A percentile compares a stretch with the other conserved stretches of the same genome.
Evolutionary conservation across 345 rosid genomes (phyloP).

Genomic region (Eucalyptus guilfoylei): DNA sequence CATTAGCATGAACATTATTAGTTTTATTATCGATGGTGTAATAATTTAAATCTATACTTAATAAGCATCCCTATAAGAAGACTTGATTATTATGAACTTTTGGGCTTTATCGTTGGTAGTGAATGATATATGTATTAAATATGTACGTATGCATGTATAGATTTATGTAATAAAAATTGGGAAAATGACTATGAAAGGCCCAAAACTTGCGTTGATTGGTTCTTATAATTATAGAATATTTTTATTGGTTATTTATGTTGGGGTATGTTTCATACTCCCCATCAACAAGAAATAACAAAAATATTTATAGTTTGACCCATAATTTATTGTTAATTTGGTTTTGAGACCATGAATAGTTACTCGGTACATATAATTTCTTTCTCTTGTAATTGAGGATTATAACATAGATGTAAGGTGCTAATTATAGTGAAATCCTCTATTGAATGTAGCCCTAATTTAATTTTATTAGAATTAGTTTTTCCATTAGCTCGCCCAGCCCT

Average conservation of each 20-base stretch:
- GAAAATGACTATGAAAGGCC: background rate
- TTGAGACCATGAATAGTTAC: no score
- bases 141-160: background rate
- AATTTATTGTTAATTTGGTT: no score
- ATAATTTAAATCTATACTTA: background rate
- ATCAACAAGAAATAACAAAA: no score
- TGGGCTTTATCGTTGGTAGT: background rate
- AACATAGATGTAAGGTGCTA: no score
- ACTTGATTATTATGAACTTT: background rate
- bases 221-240: background rate
- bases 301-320: no score
- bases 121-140: background rate
- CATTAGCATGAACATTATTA: background rate
- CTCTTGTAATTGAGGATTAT: no score
- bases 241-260: background rate
- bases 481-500: background rate
- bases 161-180: background rate
- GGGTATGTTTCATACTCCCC: no score
- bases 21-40: background rate
- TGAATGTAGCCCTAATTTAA: fast-evolving
- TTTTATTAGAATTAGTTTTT: background rate
- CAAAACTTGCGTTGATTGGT: background rate
- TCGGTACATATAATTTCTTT: no score
- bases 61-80: background rate
- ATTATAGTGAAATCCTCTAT: no score